Conservation (phyloP, 495 filamentous ascomycete genomes). For the Penicillium soppii region DNA sequence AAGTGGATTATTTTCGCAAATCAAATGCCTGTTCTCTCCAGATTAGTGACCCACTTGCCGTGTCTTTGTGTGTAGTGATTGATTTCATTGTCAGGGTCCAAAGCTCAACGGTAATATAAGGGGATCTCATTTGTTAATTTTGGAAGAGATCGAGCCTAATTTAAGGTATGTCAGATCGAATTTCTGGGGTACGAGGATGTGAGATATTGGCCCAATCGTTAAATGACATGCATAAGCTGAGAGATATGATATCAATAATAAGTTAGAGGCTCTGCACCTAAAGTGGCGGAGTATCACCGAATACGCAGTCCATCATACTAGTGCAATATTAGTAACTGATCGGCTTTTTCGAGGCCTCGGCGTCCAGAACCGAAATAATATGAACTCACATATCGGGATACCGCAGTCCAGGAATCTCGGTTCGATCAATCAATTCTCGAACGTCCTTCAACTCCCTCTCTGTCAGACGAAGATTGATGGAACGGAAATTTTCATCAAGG, state of each 20-base stretch:
- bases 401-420: slow-evolving; percentile 9
- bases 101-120: too few relatives aligned
- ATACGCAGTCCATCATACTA: slow-evolving; percentile 7
- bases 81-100: too few relatives aligned
- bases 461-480: slow-evolving; percentile 42
- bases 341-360: too few relatives aligned
- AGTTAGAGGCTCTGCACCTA: neutral
- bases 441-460: slow-evolving; percentile 42
- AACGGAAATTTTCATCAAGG: slow-evolving; percentile 54
- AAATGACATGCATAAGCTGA: neutral
- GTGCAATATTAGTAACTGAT: neutral
- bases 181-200: too few relatives aligned
- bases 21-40: neutral
- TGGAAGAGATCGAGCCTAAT: too few relatives aligned
- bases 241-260: neutral
- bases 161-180: too few relatives aligned
- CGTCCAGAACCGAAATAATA: neutral
- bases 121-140: too few relatives aligned
- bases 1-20: neutral
- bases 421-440: slow-evolving; percentile 8
- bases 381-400: slow-evolving; percentile 12
- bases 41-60: slow-evolving; percentile 1
- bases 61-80: neutral
- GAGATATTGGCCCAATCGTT: too few relatives aligned
- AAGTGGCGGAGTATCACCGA: slow-evolving; percentile 15